These are phyloP conservation scores for Arthrobotrys conoides DNA, from an alignment of 2,329 filamentous ascomycete species.

Conservation along the genomic window DNA sequence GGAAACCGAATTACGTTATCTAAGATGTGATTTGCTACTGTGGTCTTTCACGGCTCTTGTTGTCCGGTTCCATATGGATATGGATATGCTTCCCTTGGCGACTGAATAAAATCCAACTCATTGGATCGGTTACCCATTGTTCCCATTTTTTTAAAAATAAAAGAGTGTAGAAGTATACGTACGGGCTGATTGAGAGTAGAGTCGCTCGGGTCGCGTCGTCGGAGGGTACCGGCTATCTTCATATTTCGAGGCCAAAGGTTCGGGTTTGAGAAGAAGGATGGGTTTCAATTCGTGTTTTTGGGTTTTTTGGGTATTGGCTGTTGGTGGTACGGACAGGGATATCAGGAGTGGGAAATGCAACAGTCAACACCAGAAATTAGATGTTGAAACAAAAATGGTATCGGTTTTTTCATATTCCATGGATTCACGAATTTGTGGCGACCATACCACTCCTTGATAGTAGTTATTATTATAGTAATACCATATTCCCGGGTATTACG, in stretches of 20 bases:
- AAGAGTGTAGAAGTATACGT: conserved; percentile 31
- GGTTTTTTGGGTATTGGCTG: not conserved
- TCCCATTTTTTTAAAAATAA: not conserved
- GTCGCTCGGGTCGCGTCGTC: conserved; percentile 54
- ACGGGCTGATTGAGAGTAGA: conserved; percentile 37
- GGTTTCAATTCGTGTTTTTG: conserved; percentile 38
- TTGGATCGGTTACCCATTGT: conserved; percentile 31
- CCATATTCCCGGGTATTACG: too few species aligned
- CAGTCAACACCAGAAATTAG: conserved; percentile 18
- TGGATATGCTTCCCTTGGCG: conserved; percentile 39
- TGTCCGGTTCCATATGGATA: conserved; percentile 49
- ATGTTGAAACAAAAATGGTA: not conserved
- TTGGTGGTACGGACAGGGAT: conserved; percentile 32
- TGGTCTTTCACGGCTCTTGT: conserved; percentile 42
- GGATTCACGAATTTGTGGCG: too few species aligned
- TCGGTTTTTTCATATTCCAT: not conserved
- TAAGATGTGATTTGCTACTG: conserved; percentile 21
- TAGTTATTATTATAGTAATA: too few species aligned
- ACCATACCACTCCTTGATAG: too few species aligned
- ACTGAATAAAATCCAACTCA: conserved; percentile 23
- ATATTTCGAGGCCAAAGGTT: conserved; percentile 44
- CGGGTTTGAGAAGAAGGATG: not conserved
- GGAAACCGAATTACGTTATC: not conserved
- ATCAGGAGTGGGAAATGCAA: conserved; percentile 25
- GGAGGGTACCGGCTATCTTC: conserved; percentile 33